Percentiles rank a stretch among this genome's conserved stretches.
Conservation (phyloP, 768 basidiomycete species). For the Psilocybe azurescens region DNA sequence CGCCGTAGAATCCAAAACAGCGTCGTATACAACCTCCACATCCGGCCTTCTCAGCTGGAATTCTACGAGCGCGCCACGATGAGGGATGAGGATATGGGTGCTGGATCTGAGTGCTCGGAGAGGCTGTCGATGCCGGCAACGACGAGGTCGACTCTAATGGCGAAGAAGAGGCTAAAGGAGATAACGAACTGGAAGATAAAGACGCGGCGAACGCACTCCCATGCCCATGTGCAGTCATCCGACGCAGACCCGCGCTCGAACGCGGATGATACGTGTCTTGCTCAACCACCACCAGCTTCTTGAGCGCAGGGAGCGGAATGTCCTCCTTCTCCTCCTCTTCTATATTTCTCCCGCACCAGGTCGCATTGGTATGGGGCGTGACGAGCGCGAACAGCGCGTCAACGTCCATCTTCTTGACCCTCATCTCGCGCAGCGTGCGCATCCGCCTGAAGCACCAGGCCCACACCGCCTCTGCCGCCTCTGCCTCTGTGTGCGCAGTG, state of each 20-base stretch:
- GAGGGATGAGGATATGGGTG: neutral
- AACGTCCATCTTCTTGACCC: slow-evolving; percentile 25
- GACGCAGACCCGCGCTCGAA: neutral
- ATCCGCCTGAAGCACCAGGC: slow-evolving; percentile 36
- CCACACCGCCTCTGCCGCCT: slow-evolving; percentile 27
- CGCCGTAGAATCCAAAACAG: too few relatives aligned
- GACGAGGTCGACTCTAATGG: too few relatives aligned
- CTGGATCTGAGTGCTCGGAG: neutral
- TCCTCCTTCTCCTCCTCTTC: slow-evolving; percentile 1
- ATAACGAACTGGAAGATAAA: neutral
- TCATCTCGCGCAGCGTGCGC: slow-evolving; percentile 29
- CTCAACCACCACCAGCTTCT: slow-evolving; percentile 6
- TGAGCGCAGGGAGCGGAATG: slow-evolving; percentile 8
- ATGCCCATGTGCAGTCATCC: neutral
- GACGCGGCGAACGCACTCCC: neutral
- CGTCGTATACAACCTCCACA: slow-evolving; percentile 1
- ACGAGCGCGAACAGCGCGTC: slow-evolving; percentile 23
- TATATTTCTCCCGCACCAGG: neutral
- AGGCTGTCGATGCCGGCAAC: neutral
- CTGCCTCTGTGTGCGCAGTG: neutral
- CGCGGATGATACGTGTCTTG: neutral
- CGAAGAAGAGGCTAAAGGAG: neutral
- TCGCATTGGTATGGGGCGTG: slow-evolving; percentile 7
- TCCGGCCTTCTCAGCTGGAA: slow-evolving; percentile 11
- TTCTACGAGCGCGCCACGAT: neutral